Percentiles rank a stretch among this genome's conserved stretches.
These are phyloP conservation scores for Francoa sonchifolia DNA, from an alignment of 441 rosid genomes.

Conservation along the genomic window DNA sequence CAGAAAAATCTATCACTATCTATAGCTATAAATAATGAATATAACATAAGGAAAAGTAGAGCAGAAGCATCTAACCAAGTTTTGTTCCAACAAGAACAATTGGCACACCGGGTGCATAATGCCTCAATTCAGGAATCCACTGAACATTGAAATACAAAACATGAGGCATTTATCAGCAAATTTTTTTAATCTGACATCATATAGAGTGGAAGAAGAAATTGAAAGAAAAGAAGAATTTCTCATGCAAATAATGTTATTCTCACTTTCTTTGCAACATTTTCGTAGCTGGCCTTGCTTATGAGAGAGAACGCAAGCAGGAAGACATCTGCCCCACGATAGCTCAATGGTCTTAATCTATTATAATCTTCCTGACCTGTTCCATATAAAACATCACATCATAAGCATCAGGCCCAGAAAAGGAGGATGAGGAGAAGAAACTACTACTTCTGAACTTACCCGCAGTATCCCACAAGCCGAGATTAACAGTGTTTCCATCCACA, in stretches of 20 bases:
- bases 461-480: constrained; percentile 89
- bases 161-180: constrained; percentile 11
- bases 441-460: constrained; percentile 41
- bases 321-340: constrained; percentile 91
- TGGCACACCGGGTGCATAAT: constrained; percentile 33
- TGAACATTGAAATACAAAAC: constrained; percentile 4
- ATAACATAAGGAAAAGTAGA: too few relatives aligned
- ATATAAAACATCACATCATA: constrained; percentile 3
- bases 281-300: constrained; percentile 91
- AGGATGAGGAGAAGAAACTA: background rate
- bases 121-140: constrained; percentile 41
- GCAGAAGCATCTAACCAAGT: constrained; percentile 38
- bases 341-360: constrained; percentile 78
- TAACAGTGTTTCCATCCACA: constrained; percentile 85
- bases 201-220: constrained; percentile 3
- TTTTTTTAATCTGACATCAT: constrained; percentile 4
- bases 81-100: constrained; percentile 35
- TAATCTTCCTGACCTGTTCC: constrained; percentile 86
- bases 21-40: too few relatives aligned
- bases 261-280: constrained; percentile 78
- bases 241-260: background rate
- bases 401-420: background rate
- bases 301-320: constrained; percentile 85
- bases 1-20: too few relatives aligned
- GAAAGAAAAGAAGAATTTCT: background rate